These are phyloP conservation scores for Tuber umbilicatum DNA, from an alignment of 495 filamentous ascomycete genomes.

Conservation along the genomic window DNA sequence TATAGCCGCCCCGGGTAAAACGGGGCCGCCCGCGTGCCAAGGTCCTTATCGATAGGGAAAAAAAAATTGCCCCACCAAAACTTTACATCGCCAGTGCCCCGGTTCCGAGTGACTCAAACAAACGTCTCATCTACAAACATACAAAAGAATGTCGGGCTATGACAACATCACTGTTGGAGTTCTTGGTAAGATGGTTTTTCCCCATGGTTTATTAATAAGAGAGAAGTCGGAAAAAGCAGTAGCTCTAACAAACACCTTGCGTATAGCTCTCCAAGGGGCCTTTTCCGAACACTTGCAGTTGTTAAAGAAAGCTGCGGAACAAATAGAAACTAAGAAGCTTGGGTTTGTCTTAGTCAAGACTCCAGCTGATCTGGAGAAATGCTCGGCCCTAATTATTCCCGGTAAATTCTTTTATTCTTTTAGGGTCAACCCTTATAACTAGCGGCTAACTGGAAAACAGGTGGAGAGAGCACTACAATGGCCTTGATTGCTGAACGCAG, in stretches of 20 bases:
- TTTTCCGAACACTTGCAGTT: constrained; percentile 82
- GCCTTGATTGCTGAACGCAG: constrained; percentile 77
- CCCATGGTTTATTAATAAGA: neutral
- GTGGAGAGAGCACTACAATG: constrained; percentile 91
- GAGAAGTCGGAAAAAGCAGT: neutral
- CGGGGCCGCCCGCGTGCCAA: neutral
- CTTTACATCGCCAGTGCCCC: constrained; percentile 6
- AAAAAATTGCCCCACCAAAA: constrained; percentile 17
- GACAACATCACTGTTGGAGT: constrained; percentile 17
- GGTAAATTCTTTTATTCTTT: neutral
- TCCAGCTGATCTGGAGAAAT: constrained; percentile 58
- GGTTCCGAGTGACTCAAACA: neutral
- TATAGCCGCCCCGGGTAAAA: neutral
- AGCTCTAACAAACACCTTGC: constrained; percentile 6
- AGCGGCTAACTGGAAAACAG: constrained; percentile 40
- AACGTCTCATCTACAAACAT: neutral
- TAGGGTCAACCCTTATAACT: neutral
- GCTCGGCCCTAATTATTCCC: constrained; percentile 81
- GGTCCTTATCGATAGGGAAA: constrained; percentile 31
- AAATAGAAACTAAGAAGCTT: constrained; percentile 45
- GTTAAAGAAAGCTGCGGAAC: constrained; percentile 58
- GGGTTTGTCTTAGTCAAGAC: constrained; percentile 75
- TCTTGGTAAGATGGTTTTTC: constrained; percentile 16
- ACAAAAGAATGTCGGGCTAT: constrained; percentile 9
- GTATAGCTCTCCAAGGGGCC: constrained; percentile 76